Evolutionary conservation across 257 asterid genomes (phyloP).

Genomic region (Coffea eugenioides): DNA sequence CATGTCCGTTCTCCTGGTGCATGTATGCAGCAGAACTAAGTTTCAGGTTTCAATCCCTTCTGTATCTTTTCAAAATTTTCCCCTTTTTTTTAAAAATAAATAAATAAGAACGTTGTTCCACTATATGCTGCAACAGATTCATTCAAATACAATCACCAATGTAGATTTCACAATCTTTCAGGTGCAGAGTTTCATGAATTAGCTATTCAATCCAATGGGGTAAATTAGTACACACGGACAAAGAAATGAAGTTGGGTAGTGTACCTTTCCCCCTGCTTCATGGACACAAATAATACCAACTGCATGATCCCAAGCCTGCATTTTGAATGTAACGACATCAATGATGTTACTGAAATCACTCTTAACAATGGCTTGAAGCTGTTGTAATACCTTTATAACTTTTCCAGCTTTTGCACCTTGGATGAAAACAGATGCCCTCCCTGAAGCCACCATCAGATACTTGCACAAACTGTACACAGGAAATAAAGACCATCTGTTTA

Average conservation of each 20-base stretch:
- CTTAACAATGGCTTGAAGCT: constrained; percentile 5
- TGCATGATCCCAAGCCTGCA: constrained; percentile 96
- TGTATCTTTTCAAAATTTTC: not conserved
- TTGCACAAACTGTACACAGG: constrained; percentile 62
- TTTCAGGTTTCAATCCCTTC: not conserved
- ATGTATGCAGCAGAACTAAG: not conserved
- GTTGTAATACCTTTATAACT: constrained; percentile 51
- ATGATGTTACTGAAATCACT: constrained; percentile 18
- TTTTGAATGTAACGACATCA: constrained; percentile 23
- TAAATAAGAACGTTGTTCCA: no score
- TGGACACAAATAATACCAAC: constrained; percentile 81
- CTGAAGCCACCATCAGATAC: constrained; percentile 92
- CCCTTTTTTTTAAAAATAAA: no score
- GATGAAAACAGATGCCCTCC: constrained; percentile 76
- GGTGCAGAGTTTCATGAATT: not conserved
- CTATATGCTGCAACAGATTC: not conserved
- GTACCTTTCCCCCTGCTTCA: constrained; percentile 95
- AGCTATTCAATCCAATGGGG: not conserved
- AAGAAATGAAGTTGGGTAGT: constrained; percentile 16
- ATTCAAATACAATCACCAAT: not conserved
- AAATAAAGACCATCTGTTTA: not conserved
- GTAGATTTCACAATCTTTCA: no score
- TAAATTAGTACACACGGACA: not conserved
- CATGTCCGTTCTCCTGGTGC: not conserved
- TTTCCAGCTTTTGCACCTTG: constrained; percentile 45